phyloP scores from a whole-genome alignment of 2,329 filamentous ascomycete species.

The Hymenoscyphus scutula region DNA sequence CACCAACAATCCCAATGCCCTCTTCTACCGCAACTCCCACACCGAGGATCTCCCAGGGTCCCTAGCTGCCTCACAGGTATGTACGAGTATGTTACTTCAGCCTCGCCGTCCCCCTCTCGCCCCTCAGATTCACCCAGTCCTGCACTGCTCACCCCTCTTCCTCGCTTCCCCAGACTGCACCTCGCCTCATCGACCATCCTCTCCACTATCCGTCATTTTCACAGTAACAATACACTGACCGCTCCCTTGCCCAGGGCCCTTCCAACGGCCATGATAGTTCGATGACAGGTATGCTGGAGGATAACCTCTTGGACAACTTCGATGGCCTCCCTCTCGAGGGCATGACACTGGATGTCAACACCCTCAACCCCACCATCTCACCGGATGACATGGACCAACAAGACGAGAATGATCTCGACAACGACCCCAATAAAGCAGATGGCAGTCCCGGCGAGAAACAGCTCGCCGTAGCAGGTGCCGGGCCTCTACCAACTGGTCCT shows the following conservation, averaged over 20 bases:
- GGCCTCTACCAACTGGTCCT: slow-evolving; percentile 32
- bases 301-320: slow-evolving; percentile 40
- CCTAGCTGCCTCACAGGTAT: slow-evolving; percentile 33
- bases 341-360: slow-evolving; percentile 44
- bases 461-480: slow-evolving; percentile 33
- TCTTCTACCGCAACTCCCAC: slow-evolving; percentile 30
- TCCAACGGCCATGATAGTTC: slow-evolving; percentile 30
- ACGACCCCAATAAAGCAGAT: slow-evolving; percentile 15
- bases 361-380: slow-evolving; percentile 26
- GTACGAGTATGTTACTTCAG: not conserved
- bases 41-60: slow-evolving; percentile 25
- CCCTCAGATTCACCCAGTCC: not conserved
- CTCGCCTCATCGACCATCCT: no score
- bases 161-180: slow-evolving; percentile 1
- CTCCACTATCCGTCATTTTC: no score
- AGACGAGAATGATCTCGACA: slow-evolving; percentile 20
- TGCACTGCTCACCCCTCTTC: not conserved
- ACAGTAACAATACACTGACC: no score
- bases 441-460: slow-evolving; percentile 22
- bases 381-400: slow-evolving; percentile 20
- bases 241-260: slow-evolving; percentile 14
- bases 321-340: slow-evolving; percentile 37
- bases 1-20: slow-evolving; percentile 27
- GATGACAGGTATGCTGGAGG: slow-evolving; percentile 44
- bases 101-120: no score